These are phyloP conservation scores for Dothistroma pini DNA, from an alignment of 2,329 filamentous ascomycete genomes.

Conservation along the genomic window DNA sequence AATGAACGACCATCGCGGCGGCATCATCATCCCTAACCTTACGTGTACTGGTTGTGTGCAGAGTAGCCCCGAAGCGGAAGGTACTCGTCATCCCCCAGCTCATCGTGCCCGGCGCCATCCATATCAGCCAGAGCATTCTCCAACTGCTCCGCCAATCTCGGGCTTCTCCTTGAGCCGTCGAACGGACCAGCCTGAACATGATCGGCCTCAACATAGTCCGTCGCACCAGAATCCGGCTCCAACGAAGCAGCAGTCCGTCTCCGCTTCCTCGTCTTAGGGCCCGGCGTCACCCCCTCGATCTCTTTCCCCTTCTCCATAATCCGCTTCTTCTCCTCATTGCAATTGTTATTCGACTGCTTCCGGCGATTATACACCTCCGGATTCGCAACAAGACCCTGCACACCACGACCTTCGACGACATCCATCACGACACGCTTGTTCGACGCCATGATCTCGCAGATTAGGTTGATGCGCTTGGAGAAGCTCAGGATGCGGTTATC, in stretches of 20 bases:
- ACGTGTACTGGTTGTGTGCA: background rate
- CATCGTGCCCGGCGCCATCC: background rate
- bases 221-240: background rate
- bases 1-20: background rate
- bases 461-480: slow-evolving; percentile 11
- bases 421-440: slow-evolving; percentile 24
- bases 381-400: slow-evolving; percentile 20
- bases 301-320: slow-evolving; percentile 22
- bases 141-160: background rate
- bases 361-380: slow-evolving; percentile 18
- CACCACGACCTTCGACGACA: slow-evolving; percentile 23
- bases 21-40: background rate
- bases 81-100: background rate
- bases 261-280: slow-evolving; percentile 4
- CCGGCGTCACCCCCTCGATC: slow-evolving; percentile 5
- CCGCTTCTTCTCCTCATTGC: slow-evolving; percentile 23
- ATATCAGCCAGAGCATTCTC: background rate
- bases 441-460: slow-evolving; percentile 8
- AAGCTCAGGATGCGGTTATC: slow-evolving; percentile 13
- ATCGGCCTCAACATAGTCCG: background rate
- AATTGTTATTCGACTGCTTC: slow-evolving; percentile 21
- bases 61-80: background rate
- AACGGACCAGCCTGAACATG: background rate
- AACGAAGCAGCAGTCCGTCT: background rate
- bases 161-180: background rate